A percentile compares a stretch with the other conserved stretches of the same genome.
Conservation (phyloP, 1,284 basidiomycete species). For the Grifola frondosa region DNA sequence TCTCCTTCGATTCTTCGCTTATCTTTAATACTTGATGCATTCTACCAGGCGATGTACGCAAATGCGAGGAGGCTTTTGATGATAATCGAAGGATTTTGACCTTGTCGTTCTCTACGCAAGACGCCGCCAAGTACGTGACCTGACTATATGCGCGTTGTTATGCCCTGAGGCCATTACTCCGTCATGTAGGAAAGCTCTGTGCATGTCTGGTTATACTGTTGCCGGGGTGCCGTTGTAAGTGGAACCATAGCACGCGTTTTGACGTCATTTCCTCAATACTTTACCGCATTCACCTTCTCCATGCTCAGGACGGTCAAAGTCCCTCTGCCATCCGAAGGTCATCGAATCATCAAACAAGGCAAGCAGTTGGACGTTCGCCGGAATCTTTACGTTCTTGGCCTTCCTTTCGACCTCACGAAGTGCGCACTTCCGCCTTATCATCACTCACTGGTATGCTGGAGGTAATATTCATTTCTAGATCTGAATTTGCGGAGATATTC, state of each 20-base stretch:
- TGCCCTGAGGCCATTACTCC: background rate
- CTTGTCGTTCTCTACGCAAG: slow-evolving; percentile 49
- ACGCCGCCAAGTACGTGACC: slow-evolving; percentile 44
- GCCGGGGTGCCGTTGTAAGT: slow-evolving; percentile 55
- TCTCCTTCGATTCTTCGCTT: background rate
- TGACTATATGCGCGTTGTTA: slow-evolving; percentile 8
- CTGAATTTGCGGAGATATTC: slow-evolving; percentile 62
- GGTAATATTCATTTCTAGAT: slow-evolving; percentile 34
- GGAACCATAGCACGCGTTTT: background rate
- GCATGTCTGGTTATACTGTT: slow-evolving; percentile 65
- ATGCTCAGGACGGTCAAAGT: slow-evolving; percentile 40
- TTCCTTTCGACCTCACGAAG: slow-evolving; percentile 78
- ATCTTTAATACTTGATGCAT: slow-evolving; percentile 2
- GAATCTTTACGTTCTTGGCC: slow-evolving; percentile 76
- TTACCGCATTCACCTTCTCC: no score
- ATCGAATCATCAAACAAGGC: slow-evolving; percentile 18
- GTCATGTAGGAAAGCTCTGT: slow-evolving; percentile 66
- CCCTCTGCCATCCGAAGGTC: slow-evolving; percentile 16
- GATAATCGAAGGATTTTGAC: slow-evolving; percentile 43
- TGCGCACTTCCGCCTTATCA: slow-evolving; percentile 31
- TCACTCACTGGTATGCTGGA: background rate
- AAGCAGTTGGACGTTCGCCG: slow-evolving; percentile 55
- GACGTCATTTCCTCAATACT: slow-evolving; percentile 5
- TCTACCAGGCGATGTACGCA: slow-evolving; percentile 45
- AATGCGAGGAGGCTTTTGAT: slow-evolving; percentile 40